These are phyloP conservation scores for Colletotrichum sp. DNA, from an alignment of 2,329 filamentous ascomycete species.

Conservation along the genomic window DNA sequence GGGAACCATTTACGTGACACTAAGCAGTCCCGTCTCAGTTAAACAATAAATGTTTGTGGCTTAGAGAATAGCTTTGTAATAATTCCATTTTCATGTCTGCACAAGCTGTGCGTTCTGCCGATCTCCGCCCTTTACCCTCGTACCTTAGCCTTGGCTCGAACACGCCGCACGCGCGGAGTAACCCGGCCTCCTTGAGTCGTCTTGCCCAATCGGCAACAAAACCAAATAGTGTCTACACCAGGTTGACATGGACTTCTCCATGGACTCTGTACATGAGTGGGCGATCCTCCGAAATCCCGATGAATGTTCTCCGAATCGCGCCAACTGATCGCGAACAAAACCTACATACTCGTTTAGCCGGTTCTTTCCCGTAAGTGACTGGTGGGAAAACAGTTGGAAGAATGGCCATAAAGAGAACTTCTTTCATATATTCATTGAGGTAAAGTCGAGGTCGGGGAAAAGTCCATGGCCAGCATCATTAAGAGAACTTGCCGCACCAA, in stretches of 20 bases:
- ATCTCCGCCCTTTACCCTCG: background rate
- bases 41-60: no score
- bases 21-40: no score
- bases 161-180: background rate
- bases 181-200: background rate
- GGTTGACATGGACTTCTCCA: background rate
- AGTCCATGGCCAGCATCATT: background rate
- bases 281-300: background rate
- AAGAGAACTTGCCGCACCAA: no score
- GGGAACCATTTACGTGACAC: no score
- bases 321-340: background rate
- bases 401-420: no score
- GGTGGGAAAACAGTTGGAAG: background rate
- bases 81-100: background rate
- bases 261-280: accelerated
- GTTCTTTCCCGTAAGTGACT: background rate
- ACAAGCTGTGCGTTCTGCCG: background rate
- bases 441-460: background rate
- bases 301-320: background rate
- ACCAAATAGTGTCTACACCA: background rate
- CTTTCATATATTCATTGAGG: background rate
- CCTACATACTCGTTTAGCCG: background rate
- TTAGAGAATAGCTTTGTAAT: no score
- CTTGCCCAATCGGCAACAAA: background rate
- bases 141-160: background rate